Conservation (phyloP, 805 yeast genomes). For the Lipomyces yamadae region DNA sequence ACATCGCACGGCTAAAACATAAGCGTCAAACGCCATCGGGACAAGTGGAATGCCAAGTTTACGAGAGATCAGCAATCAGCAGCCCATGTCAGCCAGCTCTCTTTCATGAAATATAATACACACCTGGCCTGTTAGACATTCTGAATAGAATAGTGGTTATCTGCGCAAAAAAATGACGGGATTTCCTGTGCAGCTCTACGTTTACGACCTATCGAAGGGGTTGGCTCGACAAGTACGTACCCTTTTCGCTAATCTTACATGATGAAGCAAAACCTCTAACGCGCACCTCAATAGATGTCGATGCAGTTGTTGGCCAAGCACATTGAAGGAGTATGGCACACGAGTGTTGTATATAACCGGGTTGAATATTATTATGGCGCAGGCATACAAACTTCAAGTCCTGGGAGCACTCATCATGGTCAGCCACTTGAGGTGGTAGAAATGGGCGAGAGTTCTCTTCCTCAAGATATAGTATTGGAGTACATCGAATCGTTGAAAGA, state of each 20-base stretch:
- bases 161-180: slow-evolving; percentile 11
- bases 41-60: background rate
- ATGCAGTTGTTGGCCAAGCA: slow-evolving; percentile 54
- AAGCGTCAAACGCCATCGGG: background rate
- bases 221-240: slow-evolving; percentile 54
- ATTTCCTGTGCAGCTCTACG: slow-evolving; percentile 57
- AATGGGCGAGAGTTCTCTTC: slow-evolving; percentile 59
- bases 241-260: background rate
- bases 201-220: slow-evolving; percentile 67
- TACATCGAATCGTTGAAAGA: slow-evolving; percentile 56
- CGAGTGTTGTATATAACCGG: slow-evolving; percentile 59
- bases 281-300: slow-evolving; percentile 41
- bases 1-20: background rate
- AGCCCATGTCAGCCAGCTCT: background rate
- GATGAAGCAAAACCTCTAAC: background rate
- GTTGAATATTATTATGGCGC: slow-evolving; percentile 64
- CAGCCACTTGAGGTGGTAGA: slow-evolving; percentile 58
- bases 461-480: slow-evolving; percentile 58
- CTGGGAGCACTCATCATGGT: slow-evolving; percentile 67
- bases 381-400: slow-evolving; percentile 56
- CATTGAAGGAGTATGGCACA: slow-evolving; percentile 69
- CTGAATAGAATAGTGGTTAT: too few relatives aligned
- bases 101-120: background rate
- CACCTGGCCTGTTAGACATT: too few relatives aligned
- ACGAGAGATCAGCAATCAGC: background rate